These are phyloP conservation scores for Hemileccinum rubropunctum DNA, from an alignment of 768 basidiomycete species.

Conservation along the genomic window DNA sequence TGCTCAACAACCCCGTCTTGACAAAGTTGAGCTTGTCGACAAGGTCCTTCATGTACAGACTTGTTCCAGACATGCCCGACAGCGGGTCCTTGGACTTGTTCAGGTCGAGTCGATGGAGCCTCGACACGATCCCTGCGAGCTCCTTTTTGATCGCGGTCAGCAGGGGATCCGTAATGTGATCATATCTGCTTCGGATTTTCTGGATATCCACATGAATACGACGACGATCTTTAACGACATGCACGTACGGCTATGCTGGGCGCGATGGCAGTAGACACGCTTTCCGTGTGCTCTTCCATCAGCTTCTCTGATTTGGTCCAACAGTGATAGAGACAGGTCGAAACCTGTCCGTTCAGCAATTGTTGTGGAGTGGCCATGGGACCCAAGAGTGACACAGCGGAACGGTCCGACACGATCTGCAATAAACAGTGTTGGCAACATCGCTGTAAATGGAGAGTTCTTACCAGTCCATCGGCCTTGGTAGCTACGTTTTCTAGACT, in stretches of 20 bases:
- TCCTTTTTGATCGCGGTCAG: conserved; percentile 75
- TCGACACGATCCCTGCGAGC: conserved; percentile 70
- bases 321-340: conserved; percentile 54
- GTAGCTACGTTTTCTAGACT: conserved; percentile 68
- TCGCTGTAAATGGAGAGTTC: conserved; percentile 21
- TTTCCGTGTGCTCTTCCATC: conserved; percentile 25
- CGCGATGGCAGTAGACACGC: conserved; percentile 52
- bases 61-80: conserved; percentile 50
- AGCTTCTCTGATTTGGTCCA: conserved; percentile 25
- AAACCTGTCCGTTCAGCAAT: conserved; percentile 70
- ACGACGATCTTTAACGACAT: background rate
- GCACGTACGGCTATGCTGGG: conserved; percentile 57
- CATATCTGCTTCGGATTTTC: conserved; percentile 40
- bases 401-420: conserved; percentile 69
- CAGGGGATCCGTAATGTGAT: conserved; percentile 60
- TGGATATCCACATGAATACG: conserved; percentile 3
- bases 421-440: background rate
- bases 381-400: conserved; percentile 71
- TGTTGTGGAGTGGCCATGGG: conserved; percentile 80
- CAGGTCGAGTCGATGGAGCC: conserved; percentile 85
- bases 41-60: conserved; percentile 83
- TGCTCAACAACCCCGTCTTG: conserved; percentile 72
- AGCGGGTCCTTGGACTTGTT: conserved; percentile 66
- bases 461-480: conserved; percentile 67
- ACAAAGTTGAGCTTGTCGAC: conserved; percentile 79